Evolutionary conservation across 2,329 filamentous ascomycete genomes (phyloP), one percentile per base, ranked within the genome.

Genomic region (Tolypocladium paradoxum): DNA sequence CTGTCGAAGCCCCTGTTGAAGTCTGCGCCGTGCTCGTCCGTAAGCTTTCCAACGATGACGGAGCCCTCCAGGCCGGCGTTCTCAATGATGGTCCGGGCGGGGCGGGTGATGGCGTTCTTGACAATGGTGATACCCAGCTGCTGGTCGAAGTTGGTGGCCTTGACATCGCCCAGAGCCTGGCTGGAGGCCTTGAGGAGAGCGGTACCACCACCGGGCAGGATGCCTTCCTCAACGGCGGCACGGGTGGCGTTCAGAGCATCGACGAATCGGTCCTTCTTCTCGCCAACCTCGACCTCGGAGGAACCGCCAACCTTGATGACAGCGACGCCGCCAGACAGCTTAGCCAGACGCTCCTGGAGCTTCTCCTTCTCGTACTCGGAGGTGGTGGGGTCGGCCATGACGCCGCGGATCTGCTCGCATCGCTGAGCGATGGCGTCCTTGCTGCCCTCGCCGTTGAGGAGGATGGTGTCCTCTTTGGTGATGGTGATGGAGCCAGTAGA

Each of bases 361-460:
- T 99, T 99, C 87, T 99, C 93, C 84, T 96, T 97, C 84, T 99
- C 93, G 77, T 99, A 99, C 69, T 99, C 93, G 49, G 91, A 96
- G 60, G 93, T 99, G 64, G 82, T 85, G 61, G 92, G 87, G 77
- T 99, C 93, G 58, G 79, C 81, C 79, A 96, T 96, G 74, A 97
- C 90, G 62, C 92, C 91, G 63, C 93, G 91, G 75, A 99, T 99
- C 81, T 99, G 93, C 78, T 99, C 93, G 76, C 93, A 97, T 70
- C 93, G 88, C 81, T 96, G 90, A 60, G 88, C 76, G 66, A 99
- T 95, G 61, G 81, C 73, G 68, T 99, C 93, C 82, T 97, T 96
- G 85, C 78, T 87, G 60, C 93, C 93, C 67, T 96, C 90, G 54
- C 93, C 93, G 74, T 99, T 99, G 58, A 99, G 84, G 68, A 99